Percentiles rank a stretch among this genome's conserved stretches.
Evolutionary conservation across 352 stramenopile genomes (phyloP).

Genomic region (Paralagenidium karlingii): DNA sequence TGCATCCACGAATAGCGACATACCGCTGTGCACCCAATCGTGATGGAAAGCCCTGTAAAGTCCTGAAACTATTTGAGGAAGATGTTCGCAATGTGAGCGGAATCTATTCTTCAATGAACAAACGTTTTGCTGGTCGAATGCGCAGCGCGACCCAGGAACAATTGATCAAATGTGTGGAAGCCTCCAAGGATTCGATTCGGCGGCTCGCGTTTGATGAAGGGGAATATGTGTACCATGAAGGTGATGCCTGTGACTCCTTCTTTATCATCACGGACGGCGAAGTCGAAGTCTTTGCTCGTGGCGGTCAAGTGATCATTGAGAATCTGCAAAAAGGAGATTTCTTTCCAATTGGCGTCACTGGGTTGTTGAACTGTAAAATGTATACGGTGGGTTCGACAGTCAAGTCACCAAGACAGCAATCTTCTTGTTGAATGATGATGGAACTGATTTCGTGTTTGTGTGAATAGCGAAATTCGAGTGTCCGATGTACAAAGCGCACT

Average conservation of each 20-base stretch:
- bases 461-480: constrained; percentile 63
- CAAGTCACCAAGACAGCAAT: neutral
- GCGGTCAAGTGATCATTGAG: constrained; percentile 58
- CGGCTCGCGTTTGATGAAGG: constrained; percentile 36
- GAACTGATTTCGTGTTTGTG: too few species aligned
- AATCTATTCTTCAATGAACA: constrained; percentile 59
- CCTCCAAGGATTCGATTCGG: constrained; percentile 51
- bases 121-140: constrained; percentile 42
- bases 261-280: constrained; percentile 67
- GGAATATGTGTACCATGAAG: constrained; percentile 71
- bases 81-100: constrained; percentile 70
- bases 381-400: constrained; percentile 13
- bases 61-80: constrained; percentile 65
- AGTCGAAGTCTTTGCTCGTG: constrained; percentile 55
- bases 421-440: neutral
- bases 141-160: constrained; percentile 52
- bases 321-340: constrained; percentile 59
- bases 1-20: constrained; percentile 58
- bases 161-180: constrained; percentile 66
- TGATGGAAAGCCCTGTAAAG: constrained; percentile 36
- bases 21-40: constrained; percentile 26
- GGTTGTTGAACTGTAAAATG: constrained; percentile 54
- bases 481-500: constrained; percentile 48
- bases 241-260: constrained; percentile 61
- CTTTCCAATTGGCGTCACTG: constrained; percentile 68